Percentiles rank a stretch among this genome's conserved stretches.
Conservation (phyloP, 2,329 filamentous ascomycete species). For the Neofusicoccum ribis region DNA sequence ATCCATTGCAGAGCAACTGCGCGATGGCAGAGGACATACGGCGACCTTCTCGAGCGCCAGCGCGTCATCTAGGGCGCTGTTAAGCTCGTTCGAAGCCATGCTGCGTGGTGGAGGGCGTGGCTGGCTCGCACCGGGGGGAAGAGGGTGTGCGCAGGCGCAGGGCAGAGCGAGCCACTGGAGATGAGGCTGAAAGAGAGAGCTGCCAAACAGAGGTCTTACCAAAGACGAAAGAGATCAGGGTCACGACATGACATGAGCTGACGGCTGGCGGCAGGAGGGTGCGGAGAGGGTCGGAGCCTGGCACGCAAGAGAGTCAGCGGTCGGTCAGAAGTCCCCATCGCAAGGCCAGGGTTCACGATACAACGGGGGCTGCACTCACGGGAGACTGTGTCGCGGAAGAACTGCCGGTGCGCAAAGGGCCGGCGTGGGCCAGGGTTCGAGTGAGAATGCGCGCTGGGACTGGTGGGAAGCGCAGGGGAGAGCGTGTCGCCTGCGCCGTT, state of each 20-base stretch:
- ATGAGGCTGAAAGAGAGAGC: conserved; percentile 17
- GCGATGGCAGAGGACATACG: conserved; percentile 31
- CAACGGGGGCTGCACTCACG: conserved; percentile 16
- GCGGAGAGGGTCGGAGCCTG: conserved; percentile 18
- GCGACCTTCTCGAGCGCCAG: conserved; percentile 40
- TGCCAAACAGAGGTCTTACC: conserved; percentile 24
- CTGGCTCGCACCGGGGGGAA: conserved; percentile 6
- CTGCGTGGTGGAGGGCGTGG: conserved; percentile 1
- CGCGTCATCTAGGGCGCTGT: conserved; percentile 34
- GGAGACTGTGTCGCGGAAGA: conserved; percentile 10
- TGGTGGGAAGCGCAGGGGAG: conserved; percentile 17
- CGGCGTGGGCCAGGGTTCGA: conserved; percentile 16
- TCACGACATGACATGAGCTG: conserved; percentile 22
- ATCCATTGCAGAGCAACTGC: background rate
- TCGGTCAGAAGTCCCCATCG: conserved; percentile 15
- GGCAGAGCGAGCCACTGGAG: conserved; percentile 9
- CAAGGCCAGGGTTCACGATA: conserved; percentile 17
- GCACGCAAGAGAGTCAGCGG: conserved; percentile 16
- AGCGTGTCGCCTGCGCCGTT: conserved; percentile 17
- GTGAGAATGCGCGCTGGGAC: conserved; percentile 14
- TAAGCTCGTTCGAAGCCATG: conserved; percentile 29
- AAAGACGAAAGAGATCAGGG: conserved; percentile 20
- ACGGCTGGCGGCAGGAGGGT: conserved; percentile 16
- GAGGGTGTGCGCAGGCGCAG: conserved; percentile 16
- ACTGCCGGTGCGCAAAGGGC: conserved; percentile 14